Base-by-base conservation (phyloP, 108 stramenopile species). In the Fragilaria crotonensis region DNA sequence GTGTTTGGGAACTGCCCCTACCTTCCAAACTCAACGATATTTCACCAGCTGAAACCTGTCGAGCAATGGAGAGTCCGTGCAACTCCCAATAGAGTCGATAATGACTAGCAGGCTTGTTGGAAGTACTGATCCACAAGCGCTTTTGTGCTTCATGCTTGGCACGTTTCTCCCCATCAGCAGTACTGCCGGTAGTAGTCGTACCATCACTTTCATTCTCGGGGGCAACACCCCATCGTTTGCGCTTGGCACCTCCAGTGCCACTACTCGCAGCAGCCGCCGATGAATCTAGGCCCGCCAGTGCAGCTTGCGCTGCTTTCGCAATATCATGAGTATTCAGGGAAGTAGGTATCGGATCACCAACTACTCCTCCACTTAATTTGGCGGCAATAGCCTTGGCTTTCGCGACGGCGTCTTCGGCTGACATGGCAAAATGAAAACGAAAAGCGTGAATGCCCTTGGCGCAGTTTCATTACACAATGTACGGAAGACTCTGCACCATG, bases 351-450 rank as follows among this genome's bases (percentile, higher is more conserved):
- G 36, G 7, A 14, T 41, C 14, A 14, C 32, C 52, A 33, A 57
- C 72, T 31, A 60, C 62, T n/a, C 46, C 55, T 4, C 81, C 78
- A 3, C 71, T 68, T 45, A 91, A 70, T 4, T 82, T 75, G 30
- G 87, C 84, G 7, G 90, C 90, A 60, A 93, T 87, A 27, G 79
- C 85, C 67, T 81, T 89, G 62, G 90, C 90, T 44, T 77, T 67
- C 33, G 80, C 71, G 5, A 87, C 64, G 29, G 90, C 90, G 46
- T 93, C 87, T 46, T 83, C 78, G 4, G 81, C 76, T 30, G 75
- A 5, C 19, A 33, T 41, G n/a, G n/a, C n/a, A n/a, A n/a, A n/a
- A n/a, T n/a, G n/a, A n/a, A n/a, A n/a, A n/a, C n/a, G n/a, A n/a
- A n/a, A n/a, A n/a, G n/a, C n/a, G n/a, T n/a, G n/a, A n/a, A n/a